Conservation (phyloP, 1,284 basidiomycete genomes). For the Acaromyces ingoldii region DNA sequence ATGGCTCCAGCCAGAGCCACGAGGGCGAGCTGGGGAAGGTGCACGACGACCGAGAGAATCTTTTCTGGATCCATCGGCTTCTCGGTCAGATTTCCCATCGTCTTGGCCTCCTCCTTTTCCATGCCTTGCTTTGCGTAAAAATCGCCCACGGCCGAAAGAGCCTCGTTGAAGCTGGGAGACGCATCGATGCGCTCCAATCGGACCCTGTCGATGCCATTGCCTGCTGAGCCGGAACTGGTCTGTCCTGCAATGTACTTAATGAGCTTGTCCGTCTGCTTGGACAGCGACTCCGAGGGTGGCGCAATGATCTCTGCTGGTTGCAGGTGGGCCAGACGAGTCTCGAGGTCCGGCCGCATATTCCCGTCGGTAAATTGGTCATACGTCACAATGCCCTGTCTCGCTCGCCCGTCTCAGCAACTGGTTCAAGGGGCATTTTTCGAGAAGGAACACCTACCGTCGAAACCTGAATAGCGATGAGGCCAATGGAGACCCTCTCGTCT, state of each 20-base stretch:
- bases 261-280: slow-evolving; percentile 70
- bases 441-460: too few species aligned
- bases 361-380: slow-evolving; percentile 69
- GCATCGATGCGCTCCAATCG: slow-evolving; percentile 65
- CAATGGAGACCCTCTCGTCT: slow-evolving; percentile 64
- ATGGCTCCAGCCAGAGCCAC: slow-evolving; percentile 73
- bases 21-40: slow-evolving; percentile 56
- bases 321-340: slow-evolving; percentile 46
- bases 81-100: not conserved
- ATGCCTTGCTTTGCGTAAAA: slow-evolving; percentile 59
- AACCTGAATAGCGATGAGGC: slow-evolving; percentile 73
- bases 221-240: slow-evolving; percentile 2
- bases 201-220: slow-evolving; percentile 18
- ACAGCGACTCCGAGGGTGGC: slow-evolving; percentile 60
- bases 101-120: slow-evolving; percentile 45
- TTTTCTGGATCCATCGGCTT: slow-evolving; percentile 4
- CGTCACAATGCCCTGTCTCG: slow-evolving; percentile 76
- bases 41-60: slow-evolving; percentile 16
- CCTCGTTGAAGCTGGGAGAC: slow-evolving; percentile 63
- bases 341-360: slow-evolving; percentile 35
- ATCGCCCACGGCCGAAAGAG: slow-evolving; percentile 66
- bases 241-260: slow-evolving; percentile 61
- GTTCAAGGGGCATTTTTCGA: too few species aligned
- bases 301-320: slow-evolving; percentile 78
- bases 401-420: too few species aligned